Percentiles rank a stretch among this genome's conserved stretches.
Conservation (phyloP, 2,329 filamentous ascomycete species). For the Colletotrichum musae region DNA sequence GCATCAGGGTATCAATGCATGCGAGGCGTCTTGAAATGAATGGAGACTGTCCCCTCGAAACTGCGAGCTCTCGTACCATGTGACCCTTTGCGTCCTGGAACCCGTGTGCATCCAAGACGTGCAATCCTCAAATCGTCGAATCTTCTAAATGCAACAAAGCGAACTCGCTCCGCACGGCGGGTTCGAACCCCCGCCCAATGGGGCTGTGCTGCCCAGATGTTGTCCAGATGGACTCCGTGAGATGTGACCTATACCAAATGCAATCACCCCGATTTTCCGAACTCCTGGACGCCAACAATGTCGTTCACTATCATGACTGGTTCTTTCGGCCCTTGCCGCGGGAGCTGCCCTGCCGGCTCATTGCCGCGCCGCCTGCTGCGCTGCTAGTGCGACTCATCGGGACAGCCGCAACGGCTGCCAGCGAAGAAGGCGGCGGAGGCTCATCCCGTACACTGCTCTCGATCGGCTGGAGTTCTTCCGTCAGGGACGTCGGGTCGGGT, state of each 20-base stretch:
- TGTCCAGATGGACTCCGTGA: conserved; percentile 5
- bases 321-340: conserved; percentile 61
- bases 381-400: conserved; percentile 72
- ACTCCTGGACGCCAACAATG: conserved; percentile 32
- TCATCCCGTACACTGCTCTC: conserved; percentile 61
- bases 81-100: conserved; percentile 25
- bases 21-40: conserved; percentile 4
- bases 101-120: conserved; percentile 19
- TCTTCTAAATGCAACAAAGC: conserved; percentile 6
- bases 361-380: conserved; percentile 64
- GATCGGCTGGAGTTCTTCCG: conserved; percentile 65
- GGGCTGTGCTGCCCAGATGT: conserved; percentile 13
- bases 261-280: conserved; percentile 19
- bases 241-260: conserved; percentile 1
- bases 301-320: conserved; percentile 41
- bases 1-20: conserved; percentile 35
- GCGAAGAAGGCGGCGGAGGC: conserved; percentile 38
- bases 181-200: conserved; percentile 12
- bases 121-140: conserved; percentile 22
- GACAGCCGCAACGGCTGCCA: conserved; percentile 52
- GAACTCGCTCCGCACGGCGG: conserved; percentile 22
- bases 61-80: conserved; percentile 14
- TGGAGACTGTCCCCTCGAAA: conserved; percentile 11
- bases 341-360: conserved; percentile 70
- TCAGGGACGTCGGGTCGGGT: conserved; percentile 65